Evolutionary conservation across 2,329 filamentous ascomycete species (phyloP), one percentile per base, ranked within the genome.

Genomic region (Fusarium sp.): DNA sequence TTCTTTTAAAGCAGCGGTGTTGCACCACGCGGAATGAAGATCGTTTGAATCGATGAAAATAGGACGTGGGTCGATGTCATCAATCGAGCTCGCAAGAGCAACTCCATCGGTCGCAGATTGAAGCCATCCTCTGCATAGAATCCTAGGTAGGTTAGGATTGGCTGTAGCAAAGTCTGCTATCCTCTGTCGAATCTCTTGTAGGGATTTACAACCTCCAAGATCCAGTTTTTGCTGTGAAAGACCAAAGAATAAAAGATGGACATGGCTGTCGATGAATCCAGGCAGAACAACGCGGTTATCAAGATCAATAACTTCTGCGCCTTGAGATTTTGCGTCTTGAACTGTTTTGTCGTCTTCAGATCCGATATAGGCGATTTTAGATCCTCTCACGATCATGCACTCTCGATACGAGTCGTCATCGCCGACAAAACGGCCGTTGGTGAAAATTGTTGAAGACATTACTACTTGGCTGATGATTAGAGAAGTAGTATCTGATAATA

Each of bases 1-100:
- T 66, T 87, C 86, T 35, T 81, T 73, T 14, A 88, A 73, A 3
- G 85, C 86, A 1, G 85, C 80, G 10, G 80, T 84, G 68, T 83
- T 87, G 69, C 86, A 87, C 86, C 86, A 88, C 1, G 83, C 82
- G 0, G 84, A 86, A 70, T 88, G 86, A 31, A 88, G 74, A 62
- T 87, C 86, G 36, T 85, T 85, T 0, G 85, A 82, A 44, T 88
- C 85, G 33, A 88, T 84, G 51, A 84, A 88, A 22, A 88, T 86
- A 2, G 86, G 86, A 22, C 86, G 78, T 0, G 82, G 76, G 61
- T 87, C 86, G 3, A 88, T 66, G 60, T 86, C 86, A 54, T 87
- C 86, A 3, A 88, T 72, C 55, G 63, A 68, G 7, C 59, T 70
- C 0, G 84, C 83, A 15, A 84, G 79, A 1, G 85, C 85, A 31